Base-by-base conservation (phyloP, 1,284 basidiomycete genomes). In the Cutaneotrichosporon cyanovorans region DNA sequence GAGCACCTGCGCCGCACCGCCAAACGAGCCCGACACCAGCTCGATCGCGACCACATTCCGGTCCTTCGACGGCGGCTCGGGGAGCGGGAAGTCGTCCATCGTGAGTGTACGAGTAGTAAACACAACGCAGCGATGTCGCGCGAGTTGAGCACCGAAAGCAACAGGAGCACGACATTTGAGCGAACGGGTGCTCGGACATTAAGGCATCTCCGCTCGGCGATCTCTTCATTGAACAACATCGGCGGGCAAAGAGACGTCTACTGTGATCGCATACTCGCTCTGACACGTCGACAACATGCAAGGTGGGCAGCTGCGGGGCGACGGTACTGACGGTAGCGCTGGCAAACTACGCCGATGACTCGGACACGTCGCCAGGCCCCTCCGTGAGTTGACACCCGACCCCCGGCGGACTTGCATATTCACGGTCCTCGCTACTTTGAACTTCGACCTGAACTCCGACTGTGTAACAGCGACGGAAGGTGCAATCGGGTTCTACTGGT, bases 1-100 rank as follows among this genome's bases (percentile, higher is more conserved):
- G 9, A 93, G 74, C 21, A 95, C 89, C 53, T 71, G 72, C 8
- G 62, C 53, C 2, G 72, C 71, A 15, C 74, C 74, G 30, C 72
- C 72, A 9, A 71, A 61, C 44, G 62, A 65, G n/a, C 73, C 72
- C 8, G 66, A 61, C 16, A 73, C 59, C 22, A 73, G 66, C 56
- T 71, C 66, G 50, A 71, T 66, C 6, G 63, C 59, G 22, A 69
- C 53, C 43, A 64, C 60, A 49, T 68, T 69, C 25, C 56, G 49
- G 52, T 62, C 53, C 39, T 56, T 60, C 10, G 53, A 39, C 3
- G 64, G 65, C 12, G 64, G 62, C 35, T 56, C 57, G 21, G 62
- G 61, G 21, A 51, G 42, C 37, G 60, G 53, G 16, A 54, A 54
- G 15, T 54, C 52, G 52, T 54, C 52, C 41, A 43, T 47, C 28